A percentile compares a stretch with the other conserved stretches of the same genome.
phyloP scores from a whole-genome alignment of 1,284 basidiomycete species.

The Ustilago xerochloae region DNA sequence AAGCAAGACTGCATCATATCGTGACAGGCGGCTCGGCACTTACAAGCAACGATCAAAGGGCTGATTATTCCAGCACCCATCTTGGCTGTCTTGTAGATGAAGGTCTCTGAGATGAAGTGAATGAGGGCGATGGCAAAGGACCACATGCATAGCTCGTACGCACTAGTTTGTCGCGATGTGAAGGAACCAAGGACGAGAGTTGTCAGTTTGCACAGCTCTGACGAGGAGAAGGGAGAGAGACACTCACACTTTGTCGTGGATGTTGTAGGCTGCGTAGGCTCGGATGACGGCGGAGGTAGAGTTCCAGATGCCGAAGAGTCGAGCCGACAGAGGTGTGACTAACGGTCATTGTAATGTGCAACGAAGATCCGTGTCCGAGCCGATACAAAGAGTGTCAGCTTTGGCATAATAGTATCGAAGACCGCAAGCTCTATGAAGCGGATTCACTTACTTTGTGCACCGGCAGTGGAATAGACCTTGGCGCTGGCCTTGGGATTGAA shows the following conservation, averaged over 20 bases:
- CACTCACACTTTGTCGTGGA: slow-evolving; percentile 55
- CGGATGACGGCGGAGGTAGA: slow-evolving; percentile 62
- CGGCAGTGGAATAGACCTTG: slow-evolving; percentile 59
- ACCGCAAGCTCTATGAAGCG: too few species aligned
- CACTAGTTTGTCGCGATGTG: slow-evolving; percentile 22
- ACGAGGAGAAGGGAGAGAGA: neutral
- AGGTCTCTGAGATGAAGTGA: slow-evolving; percentile 86
- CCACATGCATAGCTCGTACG: slow-evolving; percentile 85
- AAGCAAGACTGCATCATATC: neutral
- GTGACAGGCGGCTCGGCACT: slow-evolving; percentile 68
- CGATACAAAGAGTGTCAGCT: slow-evolving; percentile 3
- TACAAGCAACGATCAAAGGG: slow-evolving; percentile 88
- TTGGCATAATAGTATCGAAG: neutral
- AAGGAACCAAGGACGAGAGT: neutral
- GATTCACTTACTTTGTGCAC: slow-evolving; percentile 34
- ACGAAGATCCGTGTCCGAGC: neutral
- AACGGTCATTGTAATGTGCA: neutral
- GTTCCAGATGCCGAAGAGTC: slow-evolving; percentile 66
- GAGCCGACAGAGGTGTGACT: slow-evolving; percentile 62
- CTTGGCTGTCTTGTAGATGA: slow-evolving; percentile 83
- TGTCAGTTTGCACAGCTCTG: neutral
- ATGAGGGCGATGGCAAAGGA: slow-evolving; percentile 88
- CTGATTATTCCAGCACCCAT: slow-evolving; percentile 76
- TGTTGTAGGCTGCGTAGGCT: slow-evolving; percentile 62
- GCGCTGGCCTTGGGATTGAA: slow-evolving; percentile 52